Evolutionary conservation across 1,284 basidiomycete genomes (phyloP).

Genomic region (Leccinum pachyderme): DNA sequence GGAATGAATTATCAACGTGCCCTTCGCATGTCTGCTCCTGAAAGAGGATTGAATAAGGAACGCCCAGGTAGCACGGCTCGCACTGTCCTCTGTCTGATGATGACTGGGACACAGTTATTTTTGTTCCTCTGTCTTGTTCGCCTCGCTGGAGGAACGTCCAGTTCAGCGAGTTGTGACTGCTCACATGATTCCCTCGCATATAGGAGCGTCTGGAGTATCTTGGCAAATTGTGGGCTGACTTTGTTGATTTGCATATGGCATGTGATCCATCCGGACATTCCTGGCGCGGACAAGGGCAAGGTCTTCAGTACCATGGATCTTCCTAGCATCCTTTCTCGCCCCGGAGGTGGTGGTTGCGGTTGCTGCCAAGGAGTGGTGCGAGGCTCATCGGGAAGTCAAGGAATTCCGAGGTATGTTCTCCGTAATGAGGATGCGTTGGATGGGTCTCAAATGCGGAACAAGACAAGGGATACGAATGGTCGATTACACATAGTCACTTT

Average conservation of each 20-base stretch:
- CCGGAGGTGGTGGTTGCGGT: background rate
- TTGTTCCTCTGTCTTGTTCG: too few relatives aligned
- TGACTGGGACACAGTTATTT: background rate
- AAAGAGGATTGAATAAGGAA: background rate
- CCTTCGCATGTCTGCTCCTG: too few relatives aligned
- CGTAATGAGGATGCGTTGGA: background rate
- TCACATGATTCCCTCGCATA: too few relatives aligned
- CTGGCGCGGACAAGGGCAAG: too few relatives aligned
- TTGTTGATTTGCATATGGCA: conserved; percentile 7
- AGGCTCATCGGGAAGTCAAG: background rate
- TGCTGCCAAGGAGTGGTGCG: background rate
- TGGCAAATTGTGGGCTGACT: background rate
- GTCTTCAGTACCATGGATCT: background rate
- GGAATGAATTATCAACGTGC: too few relatives aligned
- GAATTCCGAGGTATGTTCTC: background rate
- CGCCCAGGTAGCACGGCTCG: background rate
- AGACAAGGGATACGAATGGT: background rate
- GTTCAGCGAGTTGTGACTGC: too few relatives aligned
- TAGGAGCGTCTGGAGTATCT: background rate
- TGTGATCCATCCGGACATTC: too few relatives aligned
- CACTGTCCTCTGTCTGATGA: background rate
- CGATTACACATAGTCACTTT: background rate
- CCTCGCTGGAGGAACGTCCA: too few relatives aligned
- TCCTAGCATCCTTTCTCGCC: background rate
- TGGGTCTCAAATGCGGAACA: background rate